These are phyloP conservation scores for Ceratocystiopsis brevicomis DNA, from an alignment of 2,329 filamentous ascomycete genomes.

Conservation along the genomic window DNA sequence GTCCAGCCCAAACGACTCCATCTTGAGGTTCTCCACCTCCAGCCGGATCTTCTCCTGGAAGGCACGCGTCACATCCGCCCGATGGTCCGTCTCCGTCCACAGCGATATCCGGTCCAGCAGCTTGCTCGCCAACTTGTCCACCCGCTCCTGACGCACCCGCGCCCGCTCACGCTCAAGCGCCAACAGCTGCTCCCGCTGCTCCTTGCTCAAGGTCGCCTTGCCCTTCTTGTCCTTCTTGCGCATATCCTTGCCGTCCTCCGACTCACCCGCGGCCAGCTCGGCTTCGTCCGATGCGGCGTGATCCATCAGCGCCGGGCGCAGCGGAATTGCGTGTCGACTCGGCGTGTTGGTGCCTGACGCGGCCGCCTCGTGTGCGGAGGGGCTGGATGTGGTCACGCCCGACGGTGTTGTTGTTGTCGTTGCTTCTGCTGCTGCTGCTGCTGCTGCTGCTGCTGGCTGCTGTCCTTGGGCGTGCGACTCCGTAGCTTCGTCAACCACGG, in stretches of 20 bases:
- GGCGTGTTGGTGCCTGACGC: conserved; percentile 22
- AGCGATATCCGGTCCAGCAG: conserved; percentile 76
- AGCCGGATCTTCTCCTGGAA: conserved; percentile 90
- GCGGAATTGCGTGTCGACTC: conserved; percentile 37
- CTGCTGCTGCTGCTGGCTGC: conserved; percentile 2
- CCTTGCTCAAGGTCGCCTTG: conserved; percentile 69
- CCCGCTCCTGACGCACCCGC: conserved; percentile 65
- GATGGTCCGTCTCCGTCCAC: conserved; percentile 95
- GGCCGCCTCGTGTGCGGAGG: conserved; percentile 10
- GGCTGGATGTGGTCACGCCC: conserved; percentile 13
- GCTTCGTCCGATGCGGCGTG: conserved; percentile 51
- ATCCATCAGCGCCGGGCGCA: conserved; percentile 76
- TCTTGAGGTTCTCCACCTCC: conserved; percentile 95
- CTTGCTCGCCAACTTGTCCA: conserved; percentile 68
- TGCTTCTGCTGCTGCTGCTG: conserved; percentile 8
- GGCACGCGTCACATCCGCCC: conserved; percentile 60
- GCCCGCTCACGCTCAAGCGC: conserved; percentile 78
- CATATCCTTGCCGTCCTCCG: conserved; percentile 50
- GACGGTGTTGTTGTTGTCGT: conserved; percentile 5
- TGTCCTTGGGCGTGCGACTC: conserved; percentile 13
- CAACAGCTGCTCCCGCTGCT: conserved; percentile 79
- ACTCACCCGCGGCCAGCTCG: conserved; percentile 22
- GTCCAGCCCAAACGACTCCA: conserved; percentile 95
- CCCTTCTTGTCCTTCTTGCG: conserved; percentile 46
- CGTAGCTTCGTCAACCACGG: conserved; percentile 22